These are phyloP conservation scores for Rhizophora apiculata DNA, from an alignment of 345 rosid genomes.

Conservation along the genomic window DNA sequence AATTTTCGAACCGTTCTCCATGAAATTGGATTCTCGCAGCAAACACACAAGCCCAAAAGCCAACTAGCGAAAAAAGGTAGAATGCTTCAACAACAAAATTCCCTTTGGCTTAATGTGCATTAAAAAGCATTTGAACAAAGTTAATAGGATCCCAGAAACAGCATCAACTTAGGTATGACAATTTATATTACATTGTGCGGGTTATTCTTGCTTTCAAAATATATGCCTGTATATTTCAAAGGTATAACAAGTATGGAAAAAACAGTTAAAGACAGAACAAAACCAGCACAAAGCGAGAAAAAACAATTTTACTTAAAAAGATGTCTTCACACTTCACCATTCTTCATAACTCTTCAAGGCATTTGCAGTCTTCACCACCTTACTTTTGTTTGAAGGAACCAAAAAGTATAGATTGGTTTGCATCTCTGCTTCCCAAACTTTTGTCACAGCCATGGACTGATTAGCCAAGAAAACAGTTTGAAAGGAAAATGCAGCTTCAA, in stretches of 20 bases:
- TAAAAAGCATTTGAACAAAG: too few relatives aligned
- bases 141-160: too few relatives aligned
- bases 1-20: too few relatives aligned
- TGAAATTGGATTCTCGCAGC: too few relatives aligned
- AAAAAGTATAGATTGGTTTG: constrained; percentile 23
- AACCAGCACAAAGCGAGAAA: constrained; percentile 20
- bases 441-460: constrained; percentile 40
- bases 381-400: neutral
- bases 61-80: too few relatives aligned
- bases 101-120: too few relatives aligned
- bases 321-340: constrained; percentile 18
- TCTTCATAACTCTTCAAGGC: constrained; percentile 22
- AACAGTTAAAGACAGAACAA: constrained; percentile 14
- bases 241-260: constrained; percentile 33
- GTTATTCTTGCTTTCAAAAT: constrained; percentile 21
- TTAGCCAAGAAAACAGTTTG: constrained; percentile 2
- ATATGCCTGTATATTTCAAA: constrained; percentile 12
- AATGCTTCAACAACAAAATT: too few relatives aligned
- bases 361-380: constrained; percentile 13
- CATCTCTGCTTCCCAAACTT: constrained; percentile 27
- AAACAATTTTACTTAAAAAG: constrained; percentile 22
- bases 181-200: neutral
- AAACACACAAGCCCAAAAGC: too few relatives aligned
- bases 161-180: too few relatives aligned
- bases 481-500: constrained; percentile 7